Base-by-base conservation (phyloP, 1,139 yeast genomes). In the Blastobotrys arbuscula region DNA sequence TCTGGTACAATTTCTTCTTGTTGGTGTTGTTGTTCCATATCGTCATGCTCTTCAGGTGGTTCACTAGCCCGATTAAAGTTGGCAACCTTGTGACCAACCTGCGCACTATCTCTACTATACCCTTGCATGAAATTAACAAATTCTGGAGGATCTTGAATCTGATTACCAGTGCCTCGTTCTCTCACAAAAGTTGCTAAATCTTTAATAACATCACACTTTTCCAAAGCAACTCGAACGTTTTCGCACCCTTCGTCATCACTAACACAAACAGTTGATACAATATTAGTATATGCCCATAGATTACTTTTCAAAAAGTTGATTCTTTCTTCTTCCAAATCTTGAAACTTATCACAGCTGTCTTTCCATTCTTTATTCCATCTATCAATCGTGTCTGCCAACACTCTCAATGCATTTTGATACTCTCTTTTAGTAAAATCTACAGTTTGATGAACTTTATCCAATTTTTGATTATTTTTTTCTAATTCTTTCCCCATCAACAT, bases 351-450 rank as follows among this genome's bases (percentile, higher is more conserved):
- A 40, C 90, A 77, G 0, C 87, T 74, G 19, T 73, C 67, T 48
- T 77, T 74, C 98, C 98, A 92, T 59, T 89, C 95, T 38, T 78
- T 70, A 50, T 79, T 75, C 85, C 90, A 92, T 6, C 77, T 71
- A 39, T 82, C 85, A 56, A 80, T 77, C n/a, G 84, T 69, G 48
- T 82, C 84, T 39, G 82, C 81, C 55, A 81, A 79, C 37, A 75
- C 76, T 23, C 78, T 70, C 37, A 85, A 73, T 2, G 82, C 73
- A 19, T 75, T 66, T 62, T 80, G 82, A 62, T 84, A 86, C 45
- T 80, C 81, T 42, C 76, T 70, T 57, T 79, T 76, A 39, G 78
- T 63, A 35, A 70, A 69, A 15, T 71, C 68, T 45, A 82, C 75
- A 16, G 77, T 63, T 31, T 71, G 68, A 50, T 74, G 76, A 43